Percentiles rank a stretch among this genome's conserved stretches.
Conservation (phyloP, 148 eudicot species). For the Nyssa sinensis region DNA sequence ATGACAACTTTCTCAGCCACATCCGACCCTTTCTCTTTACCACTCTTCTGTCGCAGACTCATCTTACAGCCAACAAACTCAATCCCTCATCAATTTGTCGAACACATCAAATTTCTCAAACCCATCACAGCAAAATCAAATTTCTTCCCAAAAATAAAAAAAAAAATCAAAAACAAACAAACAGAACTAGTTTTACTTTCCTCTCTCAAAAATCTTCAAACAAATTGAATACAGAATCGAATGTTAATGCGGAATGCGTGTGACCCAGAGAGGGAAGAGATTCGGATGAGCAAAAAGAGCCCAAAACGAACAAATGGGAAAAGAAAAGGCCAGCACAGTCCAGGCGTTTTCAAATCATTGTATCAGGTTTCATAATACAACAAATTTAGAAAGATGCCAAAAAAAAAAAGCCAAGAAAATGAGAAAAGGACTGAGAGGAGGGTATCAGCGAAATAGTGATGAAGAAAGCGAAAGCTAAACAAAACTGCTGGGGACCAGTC, state of each 20-base stretch:
- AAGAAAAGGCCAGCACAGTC: conserved; percentile 2
- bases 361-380: conserved; percentile 9
- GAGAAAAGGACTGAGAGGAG: background rate
- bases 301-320: background rate
- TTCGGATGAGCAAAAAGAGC: conserved; percentile 11
- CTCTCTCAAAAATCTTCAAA: conserved; percentile 4
- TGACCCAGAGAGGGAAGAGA: conserved; percentile 7
- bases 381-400: background rate
- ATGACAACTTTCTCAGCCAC: conserved; percentile 37
- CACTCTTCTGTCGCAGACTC: conserved; percentile 40
- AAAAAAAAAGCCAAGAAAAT: conserved; percentile 6
- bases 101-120: conserved; percentile 5
- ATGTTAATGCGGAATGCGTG: conserved; percentile 13
- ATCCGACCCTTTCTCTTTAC: conserved; percentile 19
- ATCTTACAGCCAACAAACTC: conserved; percentile 17
- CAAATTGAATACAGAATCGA: background rate
- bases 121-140: background rate
- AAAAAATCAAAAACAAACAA: background rate
- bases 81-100: conserved; percentile 7
- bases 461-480: conserved; percentile 23
- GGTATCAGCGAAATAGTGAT: background rate
- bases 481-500: too few species aligned
- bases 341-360: background rate
- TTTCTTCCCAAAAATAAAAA: too few species aligned
- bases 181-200: background rate